Conservation (phyloP, 225 moss, liverwort and hornwort genomes). For the Neckera pumila region DNA sequence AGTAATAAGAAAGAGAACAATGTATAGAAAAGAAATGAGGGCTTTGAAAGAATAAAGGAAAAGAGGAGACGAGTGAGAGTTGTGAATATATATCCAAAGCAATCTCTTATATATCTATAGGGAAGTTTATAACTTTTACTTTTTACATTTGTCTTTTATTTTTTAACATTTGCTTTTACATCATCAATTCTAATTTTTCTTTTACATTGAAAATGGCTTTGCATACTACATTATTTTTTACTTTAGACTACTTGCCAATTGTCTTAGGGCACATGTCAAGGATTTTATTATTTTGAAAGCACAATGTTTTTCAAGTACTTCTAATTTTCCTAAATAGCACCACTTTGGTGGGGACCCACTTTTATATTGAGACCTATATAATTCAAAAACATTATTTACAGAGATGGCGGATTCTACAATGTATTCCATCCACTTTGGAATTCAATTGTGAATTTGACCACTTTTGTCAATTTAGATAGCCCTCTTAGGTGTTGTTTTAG, state of each 20-base stretch:
- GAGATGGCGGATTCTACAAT: no score
- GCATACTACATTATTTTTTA: not conserved
- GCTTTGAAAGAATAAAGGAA: not conserved
- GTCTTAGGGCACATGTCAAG: not conserved
- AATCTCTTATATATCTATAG: not conserved
- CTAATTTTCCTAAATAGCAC: no score
- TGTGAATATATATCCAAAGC: not conserved
- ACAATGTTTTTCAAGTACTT: not conserved
- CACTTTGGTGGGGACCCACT: rapidly evolving
- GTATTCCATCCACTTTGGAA: no score
- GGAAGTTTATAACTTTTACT: not conserved
- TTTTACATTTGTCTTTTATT: not conserved
- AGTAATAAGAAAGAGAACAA: rapidly evolving
- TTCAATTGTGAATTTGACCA: no score
- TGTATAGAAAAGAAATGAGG: not conserved
- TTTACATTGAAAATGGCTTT: not conserved
- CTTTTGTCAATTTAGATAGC: no score
- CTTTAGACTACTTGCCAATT: not conserved
- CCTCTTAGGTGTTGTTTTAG: no score
- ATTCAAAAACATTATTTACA: no score
- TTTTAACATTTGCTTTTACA: not conserved
- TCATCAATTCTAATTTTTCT: not conserved
- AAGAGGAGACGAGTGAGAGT: not conserved
- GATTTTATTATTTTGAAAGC: not conserved
- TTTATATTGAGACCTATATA: no score